Conservation (phyloP, 2,329 filamentous ascomycete species). For the Onygenales sp. region DNA sequence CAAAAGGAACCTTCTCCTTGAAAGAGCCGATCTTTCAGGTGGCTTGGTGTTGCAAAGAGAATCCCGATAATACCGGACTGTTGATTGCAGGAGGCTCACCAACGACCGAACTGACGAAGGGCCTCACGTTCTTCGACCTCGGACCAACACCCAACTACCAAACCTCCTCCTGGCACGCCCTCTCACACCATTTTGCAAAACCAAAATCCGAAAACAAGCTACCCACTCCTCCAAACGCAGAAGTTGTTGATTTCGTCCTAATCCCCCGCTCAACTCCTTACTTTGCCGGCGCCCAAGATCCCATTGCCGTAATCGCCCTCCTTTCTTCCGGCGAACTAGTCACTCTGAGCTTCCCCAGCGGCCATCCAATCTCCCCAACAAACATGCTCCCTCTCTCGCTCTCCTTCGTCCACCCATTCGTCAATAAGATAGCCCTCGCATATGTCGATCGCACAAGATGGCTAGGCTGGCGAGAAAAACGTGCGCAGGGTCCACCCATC, state of each 20-base stretch:
- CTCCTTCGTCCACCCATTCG: constrained; percentile 82
- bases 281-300: constrained; percentile 81
- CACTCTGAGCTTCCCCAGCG: constrained; percentile 85
- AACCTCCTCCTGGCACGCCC: constrained; percentile 79
- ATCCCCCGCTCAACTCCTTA: constrained; percentile 76
- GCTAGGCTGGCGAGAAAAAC: constrained; percentile 82
- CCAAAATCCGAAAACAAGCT: constrained; percentile 62
- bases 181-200: constrained; percentile 70
- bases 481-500: constrained; percentile 67
- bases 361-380: constrained; percentile 81
- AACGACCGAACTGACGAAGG: constrained; percentile 58
- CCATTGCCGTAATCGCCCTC: constrained; percentile 70
- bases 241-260: constrained; percentile 70
- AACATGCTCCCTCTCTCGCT: constrained; percentile 86
- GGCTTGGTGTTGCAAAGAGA: constrained; percentile 87
- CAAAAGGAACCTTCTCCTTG: constrained; percentile 44
- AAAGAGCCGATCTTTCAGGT: constrained; percentile 71
- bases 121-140: constrained; percentile 80
- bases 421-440: constrained; percentile 62
- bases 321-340: constrained; percentile 80
- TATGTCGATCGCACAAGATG: constrained; percentile 69
- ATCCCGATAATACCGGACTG: constrained; percentile 86
- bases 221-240: constrained; percentile 65
- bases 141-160: constrained; percentile 83
- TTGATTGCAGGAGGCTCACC: constrained; percentile 74